These are phyloP conservation scores for Colletotrichum siamense DNA, from an alignment of 2,329 filamentous ascomycete genomes.

Conservation along the genomic window DNA sequence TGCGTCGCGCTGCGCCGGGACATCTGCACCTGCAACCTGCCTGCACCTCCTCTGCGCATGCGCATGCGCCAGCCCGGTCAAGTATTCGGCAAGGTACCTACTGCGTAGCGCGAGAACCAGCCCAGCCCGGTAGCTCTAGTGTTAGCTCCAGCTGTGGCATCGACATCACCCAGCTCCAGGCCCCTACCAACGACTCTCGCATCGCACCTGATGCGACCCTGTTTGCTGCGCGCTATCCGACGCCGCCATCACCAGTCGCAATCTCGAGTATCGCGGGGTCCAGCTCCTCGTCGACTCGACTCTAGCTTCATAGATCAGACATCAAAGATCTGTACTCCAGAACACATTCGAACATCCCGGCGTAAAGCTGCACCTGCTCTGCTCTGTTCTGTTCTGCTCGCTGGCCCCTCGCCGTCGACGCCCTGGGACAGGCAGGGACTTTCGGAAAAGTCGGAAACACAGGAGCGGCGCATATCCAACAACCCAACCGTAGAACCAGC, in stretches of 20 bases:
- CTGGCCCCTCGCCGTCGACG: background rate
- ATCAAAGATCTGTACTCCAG: background rate
- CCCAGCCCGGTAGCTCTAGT: background rate
- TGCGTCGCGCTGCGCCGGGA: constrained; percentile 12
- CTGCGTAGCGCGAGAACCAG: background rate
- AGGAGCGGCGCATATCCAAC: background rate
- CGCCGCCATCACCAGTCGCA: background rate
- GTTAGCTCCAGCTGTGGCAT: too few relatives aligned
- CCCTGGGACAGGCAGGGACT: background rate
- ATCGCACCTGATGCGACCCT: constrained; percentile 12
- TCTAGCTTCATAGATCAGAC: background rate
- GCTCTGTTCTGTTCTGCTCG: background rate
- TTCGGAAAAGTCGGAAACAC: background rate
- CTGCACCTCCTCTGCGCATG: background rate
- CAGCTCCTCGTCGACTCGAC: background rate
- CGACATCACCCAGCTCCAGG: background rate
- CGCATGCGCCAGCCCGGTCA: constrained; percentile 6
- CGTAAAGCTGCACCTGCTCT: background rate
- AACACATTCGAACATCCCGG: background rate
- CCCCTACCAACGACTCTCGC: background rate
- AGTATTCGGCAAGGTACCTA: background rate
- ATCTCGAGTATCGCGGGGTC: background rate
- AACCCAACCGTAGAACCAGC: background rate
- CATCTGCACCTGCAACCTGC: constrained; percentile 2
- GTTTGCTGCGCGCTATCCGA: constrained; percentile 7